These are phyloP conservation scores for Aegle marmelos DNA, from an alignment of 345 rosid species.

Conservation along the genomic window DNA sequence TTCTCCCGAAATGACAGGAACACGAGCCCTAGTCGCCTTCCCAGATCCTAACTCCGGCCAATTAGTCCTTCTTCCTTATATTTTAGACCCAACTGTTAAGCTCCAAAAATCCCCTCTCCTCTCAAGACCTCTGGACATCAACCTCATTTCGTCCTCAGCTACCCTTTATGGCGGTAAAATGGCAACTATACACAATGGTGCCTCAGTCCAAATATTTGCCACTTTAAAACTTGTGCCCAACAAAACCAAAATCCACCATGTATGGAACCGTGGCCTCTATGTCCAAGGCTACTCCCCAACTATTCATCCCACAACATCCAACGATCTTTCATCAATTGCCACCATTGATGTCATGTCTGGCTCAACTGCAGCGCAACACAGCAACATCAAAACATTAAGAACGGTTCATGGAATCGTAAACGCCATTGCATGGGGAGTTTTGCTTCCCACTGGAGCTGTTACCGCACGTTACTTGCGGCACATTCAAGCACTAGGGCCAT, in stretches of 20 bases:
- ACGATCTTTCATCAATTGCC: conserved; percentile 71
- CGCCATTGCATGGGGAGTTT: conserved; percentile 74
- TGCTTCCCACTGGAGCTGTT: conserved; percentile 68
- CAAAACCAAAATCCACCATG: conserved; percentile 64
- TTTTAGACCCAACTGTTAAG: conserved; percentile 76
- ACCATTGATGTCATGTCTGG: conserved; percentile 79
- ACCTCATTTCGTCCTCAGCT: conserved; percentile 74
- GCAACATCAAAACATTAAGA: conserved; percentile 36
- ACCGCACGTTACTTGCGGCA: conserved; percentile 78
- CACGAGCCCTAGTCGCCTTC: conserved; percentile 75
- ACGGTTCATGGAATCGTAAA: conserved; percentile 59
- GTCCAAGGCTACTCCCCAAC: conserved; percentile 98
- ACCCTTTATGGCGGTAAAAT: conserved; percentile 78
- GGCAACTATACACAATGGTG: conserved; percentile 85
- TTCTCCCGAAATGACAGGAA: conserved; percentile 79
- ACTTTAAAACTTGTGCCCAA: conserved; percentile 57
- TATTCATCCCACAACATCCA: conserved; percentile 86
- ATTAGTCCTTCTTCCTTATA: conserved; percentile 67
- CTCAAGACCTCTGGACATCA: conserved; percentile 76
- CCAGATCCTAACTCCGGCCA: conserved; percentile 91
- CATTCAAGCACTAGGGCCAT: conserved; percentile 59
- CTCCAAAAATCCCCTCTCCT: conserved; percentile 81
- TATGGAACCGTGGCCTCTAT: conserved; percentile 97
- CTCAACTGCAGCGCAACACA: conserved; percentile 30
- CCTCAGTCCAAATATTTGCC: conserved; percentile 72